phyloP scores from a whole-genome alignment of 1,139 yeast species.

The Yueomyces sp. region DNA sequence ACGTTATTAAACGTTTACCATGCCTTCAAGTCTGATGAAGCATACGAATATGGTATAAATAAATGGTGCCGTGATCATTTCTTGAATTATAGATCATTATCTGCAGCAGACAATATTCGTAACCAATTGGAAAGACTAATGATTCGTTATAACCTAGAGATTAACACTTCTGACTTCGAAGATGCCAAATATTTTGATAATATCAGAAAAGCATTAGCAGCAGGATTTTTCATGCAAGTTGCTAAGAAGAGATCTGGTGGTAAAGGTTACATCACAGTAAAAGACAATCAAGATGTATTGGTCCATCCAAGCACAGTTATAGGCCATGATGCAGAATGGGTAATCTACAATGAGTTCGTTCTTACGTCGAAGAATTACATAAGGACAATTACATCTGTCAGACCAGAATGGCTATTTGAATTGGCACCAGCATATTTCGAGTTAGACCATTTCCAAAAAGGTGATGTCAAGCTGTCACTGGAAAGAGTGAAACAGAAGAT shows the following conservation, averaged over 20 bases:
- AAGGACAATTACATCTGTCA: constrained; percentile 83
- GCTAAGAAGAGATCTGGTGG: constrained; percentile 75
- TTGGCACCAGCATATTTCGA: constrained; percentile 79
- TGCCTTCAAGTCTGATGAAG: constrained; percentile 67
- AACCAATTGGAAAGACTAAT: constrained; percentile 71
- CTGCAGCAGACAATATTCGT: constrained; percentile 76
- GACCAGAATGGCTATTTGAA: constrained; percentile 80
- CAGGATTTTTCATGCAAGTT: constrained; percentile 98
- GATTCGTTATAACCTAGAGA: constrained; percentile 66
- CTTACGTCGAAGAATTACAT: constrained; percentile 87
- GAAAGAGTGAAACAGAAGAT: constrained; percentile 51
- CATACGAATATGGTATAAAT: constrained; percentile 42
- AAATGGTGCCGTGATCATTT: constrained; percentile 92
- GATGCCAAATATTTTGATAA: constrained; percentile 57
- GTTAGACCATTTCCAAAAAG: constrained; percentile 60
- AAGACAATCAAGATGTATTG: constrained; percentile 91
- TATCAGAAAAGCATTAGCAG: constrained; percentile 71
- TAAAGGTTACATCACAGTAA: constrained; percentile 73
- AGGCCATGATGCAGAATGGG: constrained; percentile 82
- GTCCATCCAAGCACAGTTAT: constrained; percentile 89
- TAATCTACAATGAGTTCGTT: constrained; percentile 88
- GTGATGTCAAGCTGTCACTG: constrained; percentile 71
- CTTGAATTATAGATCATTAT: constrained; percentile 69
- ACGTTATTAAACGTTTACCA: constrained; percentile 82
- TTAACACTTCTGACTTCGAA: constrained; percentile 59